A percentile compares a stretch with the other conserved stretches of the same genome.
Conservation (phyloP, 768 basidiomycete species). For the Kwoniella dendrophila region DNA sequence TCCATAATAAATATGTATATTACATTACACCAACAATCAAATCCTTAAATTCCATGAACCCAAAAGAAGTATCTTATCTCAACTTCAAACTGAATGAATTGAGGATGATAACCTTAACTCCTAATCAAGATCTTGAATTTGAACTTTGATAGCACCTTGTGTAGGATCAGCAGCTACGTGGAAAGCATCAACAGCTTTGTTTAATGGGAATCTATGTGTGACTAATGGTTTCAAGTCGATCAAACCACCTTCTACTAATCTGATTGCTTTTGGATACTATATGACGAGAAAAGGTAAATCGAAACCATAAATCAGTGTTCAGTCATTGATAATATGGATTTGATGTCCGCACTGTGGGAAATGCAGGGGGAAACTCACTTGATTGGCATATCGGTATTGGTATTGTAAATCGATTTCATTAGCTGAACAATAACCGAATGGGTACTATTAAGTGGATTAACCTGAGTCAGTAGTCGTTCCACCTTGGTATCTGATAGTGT, state of each 20-base stretch:
- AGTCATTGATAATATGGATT: too few species aligned
- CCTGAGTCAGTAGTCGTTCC: too few species aligned
- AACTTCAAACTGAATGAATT: too few species aligned
- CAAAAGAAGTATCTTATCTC: too few species aligned
- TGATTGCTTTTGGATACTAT: conserved; percentile 58
- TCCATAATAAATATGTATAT: too few species aligned
- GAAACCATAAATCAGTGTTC: too few species aligned
- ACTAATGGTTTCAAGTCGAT: conserved; percentile 58
- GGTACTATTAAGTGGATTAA: conserved; percentile 38
- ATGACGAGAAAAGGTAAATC: background rate
- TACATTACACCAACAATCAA: too few species aligned
- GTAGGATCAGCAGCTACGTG: conserved; percentile 55
- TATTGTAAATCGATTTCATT: conserved; percentile 58
- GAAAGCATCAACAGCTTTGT: conserved; percentile 57
- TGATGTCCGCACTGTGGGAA: too few species aligned
- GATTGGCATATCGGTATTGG: conserved; percentile 58
- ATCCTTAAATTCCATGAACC: too few species aligned
- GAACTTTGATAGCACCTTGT: conserved; percentile 57
- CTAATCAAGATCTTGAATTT: conserved; percentile 45
- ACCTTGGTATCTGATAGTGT: too few species aligned
- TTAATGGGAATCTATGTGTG: conserved; percentile 57
- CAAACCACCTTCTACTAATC: conserved; percentile 53
- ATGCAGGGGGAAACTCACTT: conserved; percentile 32
- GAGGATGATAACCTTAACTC: too few species aligned
- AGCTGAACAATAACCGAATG: conserved; percentile 56